Conservation (phyloP, 1,284 basidiomycete genomes). For the Boletus sp. region DNA sequence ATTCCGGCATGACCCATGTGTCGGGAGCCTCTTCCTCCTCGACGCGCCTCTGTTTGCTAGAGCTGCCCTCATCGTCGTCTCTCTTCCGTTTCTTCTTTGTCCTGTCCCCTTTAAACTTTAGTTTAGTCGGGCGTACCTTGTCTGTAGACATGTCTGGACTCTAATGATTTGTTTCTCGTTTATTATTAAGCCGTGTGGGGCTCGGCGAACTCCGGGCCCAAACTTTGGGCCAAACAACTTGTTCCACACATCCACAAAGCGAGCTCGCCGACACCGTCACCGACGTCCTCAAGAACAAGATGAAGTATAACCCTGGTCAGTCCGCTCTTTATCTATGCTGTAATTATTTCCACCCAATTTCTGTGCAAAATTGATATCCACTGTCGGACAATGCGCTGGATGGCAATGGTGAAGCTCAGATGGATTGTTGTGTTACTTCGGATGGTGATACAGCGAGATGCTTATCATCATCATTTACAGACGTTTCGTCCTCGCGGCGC, state of each 20-base stretch:
- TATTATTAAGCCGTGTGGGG: background rate
- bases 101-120: conserved; percentile 87
- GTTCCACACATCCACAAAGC: conserved; percentile 15
- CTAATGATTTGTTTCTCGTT: too few species aligned
- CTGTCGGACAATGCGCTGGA: conserved; percentile 46
- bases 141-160: conserved; percentile 31
- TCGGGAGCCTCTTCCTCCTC: conserved; percentile 63
- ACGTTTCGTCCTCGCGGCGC: conserved; percentile 86
- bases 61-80: conserved; percentile 44
- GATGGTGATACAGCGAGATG: conserved; percentile 19
- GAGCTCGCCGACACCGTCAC: conserved; percentile 29
- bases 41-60: conserved; percentile 46
- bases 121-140: conserved; percentile 61
- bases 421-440: conserved; percentile 33
- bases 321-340: conserved; percentile 27
- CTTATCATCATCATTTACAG: conserved; percentile 41
- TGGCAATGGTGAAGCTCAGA: conserved; percentile 43
- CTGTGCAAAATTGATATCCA: conserved; percentile 23
- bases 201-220: conserved; percentile 30
- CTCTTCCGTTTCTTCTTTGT: conserved; percentile 75
- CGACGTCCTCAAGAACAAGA: conserved; percentile 67
- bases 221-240: conserved; percentile 35
- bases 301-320: conserved; percentile 78
- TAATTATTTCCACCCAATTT: conserved; percentile 4
- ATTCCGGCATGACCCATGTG: conserved; percentile 76